Percentiles rank a stretch among this genome's conserved stretches.
Evolutionary conservation across 2,329 filamentous ascomycete genomes (phyloP).

Genomic region (Colletotrichum tabaci): DNA sequence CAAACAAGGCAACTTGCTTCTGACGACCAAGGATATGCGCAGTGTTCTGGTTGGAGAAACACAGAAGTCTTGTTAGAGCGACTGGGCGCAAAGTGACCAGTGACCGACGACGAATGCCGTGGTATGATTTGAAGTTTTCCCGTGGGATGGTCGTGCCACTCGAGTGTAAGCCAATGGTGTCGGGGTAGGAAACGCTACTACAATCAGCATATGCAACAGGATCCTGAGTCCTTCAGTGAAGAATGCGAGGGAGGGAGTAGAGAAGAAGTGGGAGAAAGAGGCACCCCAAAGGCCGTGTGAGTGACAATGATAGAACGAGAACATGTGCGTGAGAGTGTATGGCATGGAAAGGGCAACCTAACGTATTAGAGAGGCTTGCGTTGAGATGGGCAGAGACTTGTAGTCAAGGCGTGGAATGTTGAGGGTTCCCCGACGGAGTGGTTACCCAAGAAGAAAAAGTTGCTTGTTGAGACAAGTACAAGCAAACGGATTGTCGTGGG

Average conservation of each 20-base stretch:
- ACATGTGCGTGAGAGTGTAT: not conserved
- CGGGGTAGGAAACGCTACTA: conserved; percentile 3
- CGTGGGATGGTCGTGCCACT: conserved; percentile 10
- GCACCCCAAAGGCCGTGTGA: not conserved
- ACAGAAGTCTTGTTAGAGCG: not conserved
- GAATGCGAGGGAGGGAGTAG: not conserved
- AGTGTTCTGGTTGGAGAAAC: not conserved
- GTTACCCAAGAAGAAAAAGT: conserved; percentile 13
- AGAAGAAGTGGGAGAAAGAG: not conserved
- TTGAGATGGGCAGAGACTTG: conserved; percentile 27
- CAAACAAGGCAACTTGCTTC: not conserved
- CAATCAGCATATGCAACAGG: conserved; percentile 12
- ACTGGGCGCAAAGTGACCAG: not conserved
- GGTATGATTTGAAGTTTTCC: conserved; percentile 21
- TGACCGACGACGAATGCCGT: conserved; percentile 24
- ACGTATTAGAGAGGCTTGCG: conserved; percentile 16
- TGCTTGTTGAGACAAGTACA: conserved; percentile 3
- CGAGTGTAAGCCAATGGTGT: conserved; percentile 4
- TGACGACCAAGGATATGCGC: conserved; percentile 7
- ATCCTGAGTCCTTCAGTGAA: conserved; percentile 11
- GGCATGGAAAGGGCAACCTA: conserved; percentile 23
- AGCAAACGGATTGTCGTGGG: conserved; percentile 2
- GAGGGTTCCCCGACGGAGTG: conserved; percentile 2
- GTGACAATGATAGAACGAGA: not conserved
- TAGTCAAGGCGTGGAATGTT: conserved; percentile 4